Conservation (phyloP, 2,329 filamentous ascomycete species). For the Lachnellula cervina region DNA sequence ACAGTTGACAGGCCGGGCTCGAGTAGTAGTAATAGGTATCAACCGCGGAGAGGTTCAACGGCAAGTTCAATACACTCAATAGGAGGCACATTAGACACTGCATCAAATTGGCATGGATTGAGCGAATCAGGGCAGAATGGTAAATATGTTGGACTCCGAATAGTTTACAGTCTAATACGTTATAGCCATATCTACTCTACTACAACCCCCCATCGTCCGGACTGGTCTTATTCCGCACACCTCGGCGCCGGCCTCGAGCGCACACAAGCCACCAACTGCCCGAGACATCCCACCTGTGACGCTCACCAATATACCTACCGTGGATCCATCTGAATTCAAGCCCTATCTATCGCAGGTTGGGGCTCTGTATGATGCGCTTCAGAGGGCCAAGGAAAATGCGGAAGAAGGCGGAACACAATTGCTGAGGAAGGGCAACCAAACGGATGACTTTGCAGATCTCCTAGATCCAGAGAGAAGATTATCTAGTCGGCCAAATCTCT, state of each 20-base stretch:
- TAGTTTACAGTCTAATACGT: constrained; percentile 5
- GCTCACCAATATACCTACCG: constrained; percentile 78
- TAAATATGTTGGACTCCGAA: constrained; percentile 32
- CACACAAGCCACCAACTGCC: constrained; percentile 76
- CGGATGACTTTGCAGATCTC: constrained; percentile 36
- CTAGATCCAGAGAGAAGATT: constrained; percentile 31
- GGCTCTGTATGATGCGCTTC: constrained; percentile 81
- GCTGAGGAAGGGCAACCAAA: constrained; percentile 29
- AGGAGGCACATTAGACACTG: constrained; percentile 74
- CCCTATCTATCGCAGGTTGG: constrained; percentile 83
- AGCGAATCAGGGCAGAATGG: constrained; percentile 81
- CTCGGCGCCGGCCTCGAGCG: constrained; percentile 60
- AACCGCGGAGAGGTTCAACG: constrained; percentile 69
- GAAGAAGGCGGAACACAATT: constrained; percentile 50
- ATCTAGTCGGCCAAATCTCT: constrained; percentile 24
- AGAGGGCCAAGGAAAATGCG: constrained; percentile 72
- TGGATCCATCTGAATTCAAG: constrained; percentile 76
- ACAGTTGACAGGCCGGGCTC: constrained; percentile 26
- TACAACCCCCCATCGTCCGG: constrained; percentile 83
- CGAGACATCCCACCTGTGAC: constrained; percentile 91
- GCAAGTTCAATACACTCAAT: constrained; percentile 86
- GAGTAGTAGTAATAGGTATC: constrained; percentile 34
- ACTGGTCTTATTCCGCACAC: constrained; percentile 81
- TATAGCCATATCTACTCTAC: constrained; percentile 82
- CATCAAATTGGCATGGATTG: constrained; percentile 51